Evolutionary conservation across 805 yeast genomes (phyloP), one percentile per base, ranked within the genome.

Genomic region (Cyberlindnera japonica): DNA sequence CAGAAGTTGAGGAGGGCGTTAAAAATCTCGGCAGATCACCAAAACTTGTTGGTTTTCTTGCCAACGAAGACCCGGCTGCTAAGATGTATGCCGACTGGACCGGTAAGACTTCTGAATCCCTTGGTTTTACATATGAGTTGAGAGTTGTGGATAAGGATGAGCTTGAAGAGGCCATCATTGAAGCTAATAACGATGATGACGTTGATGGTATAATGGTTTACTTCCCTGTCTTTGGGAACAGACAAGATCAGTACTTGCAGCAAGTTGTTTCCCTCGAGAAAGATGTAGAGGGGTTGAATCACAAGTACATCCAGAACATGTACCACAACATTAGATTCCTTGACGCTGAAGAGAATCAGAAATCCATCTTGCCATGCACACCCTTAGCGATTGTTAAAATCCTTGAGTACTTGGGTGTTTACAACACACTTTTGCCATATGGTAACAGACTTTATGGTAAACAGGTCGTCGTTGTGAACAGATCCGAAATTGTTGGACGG

Each of bases 401-500:
- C 41, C 71, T 93, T 57, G 99, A 93, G 61, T 87, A 81, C 59
- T 68, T 93, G 54, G 89, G 93, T 11, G 84, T 88, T 6, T 93
- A 93, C 71, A 93, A 91, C 65, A 65, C 75, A 33, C 64, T 90
- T 17, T 63, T 93, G 43, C 83, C 85, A 20, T 84, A 89, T 57
- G 99, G 99, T 5, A 89, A 93, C 68, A 74, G 96, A 47, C 71
- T 93, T 17, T 93, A 87, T 55, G 99, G 99, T 33, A 90, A 89
- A 64, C 91, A 93, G 37, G 74, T 91, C 41, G 81, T 95, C 35
- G 81, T 93, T 33, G 90, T 93, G 38, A 93, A 93, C 65, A 74
- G 99, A 57, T 85, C 95, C 11, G 99, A 93, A 64, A 91, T 93
- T 56, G 99, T 93, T 17, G 99, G 99, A 11, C 78, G 99, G 53